phyloP scores from a whole-genome alignment of 371 early-diverging fungal species.

The Lichtheimia hyalospora region DNA sequence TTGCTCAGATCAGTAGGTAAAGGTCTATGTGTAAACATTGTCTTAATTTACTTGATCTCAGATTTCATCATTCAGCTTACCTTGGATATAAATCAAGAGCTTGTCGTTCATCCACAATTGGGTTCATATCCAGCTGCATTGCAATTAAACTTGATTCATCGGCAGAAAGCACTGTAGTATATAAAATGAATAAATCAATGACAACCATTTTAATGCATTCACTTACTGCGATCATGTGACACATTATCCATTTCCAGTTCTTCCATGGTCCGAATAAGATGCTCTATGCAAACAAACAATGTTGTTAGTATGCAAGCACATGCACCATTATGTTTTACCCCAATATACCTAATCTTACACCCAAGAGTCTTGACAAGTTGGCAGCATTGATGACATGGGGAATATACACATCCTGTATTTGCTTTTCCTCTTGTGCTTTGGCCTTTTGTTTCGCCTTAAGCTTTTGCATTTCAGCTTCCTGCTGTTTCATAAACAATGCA shows the following conservation, averaged over 20 bases:
- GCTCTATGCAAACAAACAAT: conserved; percentile 32
- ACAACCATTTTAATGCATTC: not conserved
- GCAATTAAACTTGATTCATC: conserved; percentile 88
- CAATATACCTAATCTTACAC: conserved; percentile 61
- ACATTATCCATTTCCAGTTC: conserved; percentile 76
- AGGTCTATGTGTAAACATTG: conserved; percentile 27
- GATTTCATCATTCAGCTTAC: conserved; percentile 20
- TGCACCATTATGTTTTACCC: not conserved
- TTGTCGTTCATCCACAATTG: conserved; percentile 67
- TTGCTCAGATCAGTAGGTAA: conserved; percentile 69
- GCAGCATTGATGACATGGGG: conserved; percentile 85
- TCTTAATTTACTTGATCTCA: no score
- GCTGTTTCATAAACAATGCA: conserved; percentile 19
- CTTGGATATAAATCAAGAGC: conserved; percentile 61
- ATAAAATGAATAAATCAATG: not conserved
- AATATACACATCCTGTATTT: conserved; percentile 69
- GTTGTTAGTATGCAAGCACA: not conserved
- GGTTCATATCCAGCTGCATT: conserved; percentile 83
- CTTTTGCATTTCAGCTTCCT: conserved; percentile 24
- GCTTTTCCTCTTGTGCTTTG: conserved; percentile 17
- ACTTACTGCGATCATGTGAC: conserved; percentile 64
- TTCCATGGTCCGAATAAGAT: conserved; percentile 68
- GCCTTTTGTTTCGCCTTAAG: conserved; percentile 34
- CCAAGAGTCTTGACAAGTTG: conserved; percentile 76
- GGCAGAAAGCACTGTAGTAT: conserved; percentile 63